Conservation (phyloP, 805 yeast species). For the Nematodospora valgi region DNA sequence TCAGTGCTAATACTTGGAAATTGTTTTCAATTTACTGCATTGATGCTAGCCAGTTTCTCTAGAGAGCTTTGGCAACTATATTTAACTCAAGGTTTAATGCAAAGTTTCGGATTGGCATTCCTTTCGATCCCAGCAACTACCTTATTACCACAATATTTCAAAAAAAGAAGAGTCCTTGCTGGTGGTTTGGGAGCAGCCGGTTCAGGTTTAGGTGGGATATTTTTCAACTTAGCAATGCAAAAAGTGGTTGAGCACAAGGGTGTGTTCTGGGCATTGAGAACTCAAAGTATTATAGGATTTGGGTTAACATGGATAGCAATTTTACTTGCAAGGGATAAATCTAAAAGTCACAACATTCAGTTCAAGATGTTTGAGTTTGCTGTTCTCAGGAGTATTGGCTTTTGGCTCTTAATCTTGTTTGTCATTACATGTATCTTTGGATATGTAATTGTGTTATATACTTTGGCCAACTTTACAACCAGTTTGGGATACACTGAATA, state of each 20-base stretch:
- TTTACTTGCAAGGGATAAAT: constrained; percentile 14
- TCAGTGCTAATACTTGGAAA: constrained; percentile 46
- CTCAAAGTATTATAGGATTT: constrained; percentile 41
- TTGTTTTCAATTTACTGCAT: constrained; percentile 48
- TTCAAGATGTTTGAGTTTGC: constrained; percentile 37
- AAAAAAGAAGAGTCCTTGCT: constrained; percentile 57
- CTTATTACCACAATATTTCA: constrained; percentile 68
- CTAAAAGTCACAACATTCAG: constrained; percentile 16
- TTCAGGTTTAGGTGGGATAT: constrained; percentile 51
- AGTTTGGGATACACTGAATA: constrained; percentile 54
- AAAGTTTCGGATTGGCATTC: constrained; percentile 56
- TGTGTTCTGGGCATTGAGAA: constrained; percentile 50
- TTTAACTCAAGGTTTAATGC: constrained; percentile 64
- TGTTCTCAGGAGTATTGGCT: constrained; percentile 37
- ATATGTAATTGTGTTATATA: constrained; percentile 56
- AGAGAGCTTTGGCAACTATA: constrained; percentile 62
- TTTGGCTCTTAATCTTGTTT: constrained; percentile 40
- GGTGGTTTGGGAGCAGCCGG: constrained; percentile 48
- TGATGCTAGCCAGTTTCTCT: constrained; percentile 58
- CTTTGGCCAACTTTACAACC: constrained; percentile 56
- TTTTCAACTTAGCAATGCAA: constrained; percentile 49
- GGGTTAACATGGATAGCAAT: constrained; percentile 22
- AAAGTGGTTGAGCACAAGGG: constrained; percentile 32
- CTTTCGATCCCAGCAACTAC: constrained; percentile 58
- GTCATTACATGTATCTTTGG: constrained; percentile 53